Evolutionary conservation across 2,329 filamentous ascomycete genomes (phyloP).

Genomic region (Westerdykella sp.): DNA sequence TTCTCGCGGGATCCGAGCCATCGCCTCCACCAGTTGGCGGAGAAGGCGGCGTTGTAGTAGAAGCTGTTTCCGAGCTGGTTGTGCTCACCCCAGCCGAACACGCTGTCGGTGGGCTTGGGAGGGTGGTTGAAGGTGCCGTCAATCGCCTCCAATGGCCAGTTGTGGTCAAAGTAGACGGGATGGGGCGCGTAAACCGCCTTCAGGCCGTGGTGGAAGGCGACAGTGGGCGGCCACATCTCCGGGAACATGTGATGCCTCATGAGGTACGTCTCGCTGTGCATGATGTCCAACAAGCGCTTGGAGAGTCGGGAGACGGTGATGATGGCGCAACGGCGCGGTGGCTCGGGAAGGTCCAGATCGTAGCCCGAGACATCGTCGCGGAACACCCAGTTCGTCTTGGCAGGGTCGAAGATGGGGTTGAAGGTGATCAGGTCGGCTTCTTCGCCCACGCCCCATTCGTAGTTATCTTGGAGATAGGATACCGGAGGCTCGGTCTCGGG

Average conservation of each 20-base stretch:
- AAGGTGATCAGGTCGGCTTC: conserved; percentile 69
- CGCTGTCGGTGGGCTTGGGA: conserved; percentile 39
- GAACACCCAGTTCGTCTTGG: conserved; percentile 67
- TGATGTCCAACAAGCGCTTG: conserved; percentile 63
- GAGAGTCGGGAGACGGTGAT: conserved; percentile 71
- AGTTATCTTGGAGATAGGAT: conserved; percentile 56
- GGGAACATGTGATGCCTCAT: conserved; percentile 68
- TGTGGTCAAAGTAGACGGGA: conserved; percentile 71
- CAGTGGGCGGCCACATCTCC: conserved; percentile 71
- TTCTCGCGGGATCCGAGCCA: conserved; percentile 47
- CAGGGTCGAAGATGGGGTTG: conserved; percentile 72
- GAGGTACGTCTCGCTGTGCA: conserved; percentile 69
- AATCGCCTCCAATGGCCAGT: conserved; percentile 53
- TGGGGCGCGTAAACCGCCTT: conserved; percentile 75
- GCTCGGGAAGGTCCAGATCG: conserved; percentile 46
- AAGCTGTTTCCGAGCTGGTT: conserved; percentile 47
- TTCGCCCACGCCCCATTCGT: conserved; percentile 70
- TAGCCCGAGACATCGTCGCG: conserved; percentile 64
- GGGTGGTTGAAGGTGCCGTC: conserved; percentile 47
- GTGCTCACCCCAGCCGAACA: conserved; percentile 49
- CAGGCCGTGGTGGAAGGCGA: conserved; percentile 68
- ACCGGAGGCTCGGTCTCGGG: conserved; percentile 59
- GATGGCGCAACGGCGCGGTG: conserved; percentile 69
- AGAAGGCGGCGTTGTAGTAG: conserved; percentile 48
- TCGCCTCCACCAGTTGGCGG: conserved; percentile 43